Conservation (phyloP, 1,284 basidiomycete genomes). For the Pseudozyma tsukubaensis region DNA sequence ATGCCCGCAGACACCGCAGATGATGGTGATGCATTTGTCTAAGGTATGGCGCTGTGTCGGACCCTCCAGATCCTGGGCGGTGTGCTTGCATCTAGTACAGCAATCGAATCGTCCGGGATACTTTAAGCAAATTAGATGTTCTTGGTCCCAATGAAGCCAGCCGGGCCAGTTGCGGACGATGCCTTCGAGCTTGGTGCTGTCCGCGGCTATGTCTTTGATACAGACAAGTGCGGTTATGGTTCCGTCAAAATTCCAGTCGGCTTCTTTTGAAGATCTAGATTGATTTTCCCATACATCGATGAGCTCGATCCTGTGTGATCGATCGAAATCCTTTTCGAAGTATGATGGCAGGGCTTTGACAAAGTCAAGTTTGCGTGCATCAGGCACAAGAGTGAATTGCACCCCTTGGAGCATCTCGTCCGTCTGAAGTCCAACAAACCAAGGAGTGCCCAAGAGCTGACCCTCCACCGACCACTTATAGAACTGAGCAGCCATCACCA, state of each 20-base stretch:
- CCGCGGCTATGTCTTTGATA: not conserved
- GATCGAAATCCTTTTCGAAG: not conserved
- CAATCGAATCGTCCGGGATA: constrained; percentile 1
- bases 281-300: not conserved
- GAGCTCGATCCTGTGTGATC: not conserved
- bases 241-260: not conserved
- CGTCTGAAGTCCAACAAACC: too few species aligned
- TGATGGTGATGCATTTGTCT: not conserved
- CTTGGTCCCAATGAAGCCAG: constrained; percentile 3
- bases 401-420: too few species aligned
- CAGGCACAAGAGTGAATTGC: too few species aligned
- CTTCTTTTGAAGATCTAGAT: too few species aligned
- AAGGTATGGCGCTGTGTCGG: constrained; percentile 1
- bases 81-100: constrained; percentile 3
- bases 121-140: constrained; percentile 3
- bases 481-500: too few species aligned
- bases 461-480: too few species aligned
- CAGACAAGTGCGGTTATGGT: not conserved
- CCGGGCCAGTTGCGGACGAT: constrained; percentile 4
- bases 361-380: too few species aligned
- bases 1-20: constrained; percentile 6
- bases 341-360: too few species aligned
- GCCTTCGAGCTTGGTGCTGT: not conserved
- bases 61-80: constrained; percentile 1
- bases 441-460: too few species aligned